Evolutionary conservation across 306 rosid species (phyloP).

Genomic region (Hylodesmum podocarpum): DNA sequence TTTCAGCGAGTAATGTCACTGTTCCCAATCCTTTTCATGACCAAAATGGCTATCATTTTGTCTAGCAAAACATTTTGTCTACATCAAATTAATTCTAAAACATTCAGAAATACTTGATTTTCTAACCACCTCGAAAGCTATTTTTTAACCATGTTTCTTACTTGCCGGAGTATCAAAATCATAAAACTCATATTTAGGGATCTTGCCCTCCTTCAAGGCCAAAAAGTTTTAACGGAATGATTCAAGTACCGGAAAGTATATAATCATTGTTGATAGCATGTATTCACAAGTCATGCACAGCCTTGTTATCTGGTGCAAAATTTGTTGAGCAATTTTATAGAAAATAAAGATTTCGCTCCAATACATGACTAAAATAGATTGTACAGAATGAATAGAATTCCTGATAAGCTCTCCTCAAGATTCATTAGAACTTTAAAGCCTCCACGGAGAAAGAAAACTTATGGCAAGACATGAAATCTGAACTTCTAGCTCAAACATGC

Average conservation of each 20-base stretch:
- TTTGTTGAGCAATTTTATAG: conserved; percentile 46
- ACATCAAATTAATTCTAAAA: too few species aligned
- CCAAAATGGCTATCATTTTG: not conserved
- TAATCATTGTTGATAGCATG: not conserved
- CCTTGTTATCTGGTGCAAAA: conserved; percentile 44
- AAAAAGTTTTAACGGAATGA: not conserved
- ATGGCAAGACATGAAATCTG: conserved; percentile 35
- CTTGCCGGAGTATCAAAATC: not conserved
- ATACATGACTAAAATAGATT: conserved; percentile 43
- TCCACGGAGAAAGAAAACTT: conserved; percentile 42
- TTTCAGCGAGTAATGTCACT: too few species aligned
- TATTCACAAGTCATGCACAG: conserved; percentile 32
- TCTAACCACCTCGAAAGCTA: not conserved
- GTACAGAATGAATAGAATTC: conserved; percentile 64
- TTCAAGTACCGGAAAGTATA: not conserved
- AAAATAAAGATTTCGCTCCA: conserved; percentile 38
- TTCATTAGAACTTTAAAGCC: conserved; percentile 51
- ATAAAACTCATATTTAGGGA: not conserved
- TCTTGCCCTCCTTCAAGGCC: not conserved
- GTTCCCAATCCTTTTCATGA: too few species aligned
- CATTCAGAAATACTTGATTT: not conserved
- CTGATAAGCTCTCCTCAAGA: conserved; percentile 51
- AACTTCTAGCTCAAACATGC: conserved; percentile 37
- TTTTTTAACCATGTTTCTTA: not conserved
- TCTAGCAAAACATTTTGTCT: not conserved